Evolutionary conservation across 345 rosid genomes (phyloP), one percentile per base, ranked within the genome.

Genomic region (Abelmoschus esculentus): DNA sequence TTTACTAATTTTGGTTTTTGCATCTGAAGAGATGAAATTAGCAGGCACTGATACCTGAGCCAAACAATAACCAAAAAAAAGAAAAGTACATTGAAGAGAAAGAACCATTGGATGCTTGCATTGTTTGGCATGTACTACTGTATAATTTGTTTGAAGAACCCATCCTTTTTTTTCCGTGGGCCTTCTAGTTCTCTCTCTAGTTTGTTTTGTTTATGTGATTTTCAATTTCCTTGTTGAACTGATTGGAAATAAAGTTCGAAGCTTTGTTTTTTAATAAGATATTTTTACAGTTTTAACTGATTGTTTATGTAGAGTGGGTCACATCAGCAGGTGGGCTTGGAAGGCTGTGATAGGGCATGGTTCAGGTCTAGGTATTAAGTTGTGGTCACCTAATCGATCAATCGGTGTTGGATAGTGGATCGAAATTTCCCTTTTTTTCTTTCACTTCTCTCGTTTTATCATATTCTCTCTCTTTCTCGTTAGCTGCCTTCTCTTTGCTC

Each of bases 271-370:
- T 29, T 28, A 26, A 53, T 13, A 11, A 60, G n/a, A 63, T 63
- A 19, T 64, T 80, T 79, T 77, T 73, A 80, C 89, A 78, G 89
- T 78, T 78, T 85, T 75, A 80, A 89, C 98, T 89, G 86, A 76
- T 71, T 81, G 98, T 89, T 83, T 77, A 80, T 86, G 81, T 76
- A 17, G 74, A 86, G 96, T 93, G 92, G 97, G 98, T 90, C 98
- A 90, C 97, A 90, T 90, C 96, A 90, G 82, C 97, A 87, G 95
- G 92, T 90, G 90, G 82, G 71, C 61, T 74, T 58, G 42, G 44
- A 5, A 66, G 75, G 80, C 44, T 74, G 67, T 77, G 73, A 78
- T 83, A 80, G 81, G 77, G 78, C 80, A 72, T 78, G 70, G 53
- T 69, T 82, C 78, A 83, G 85, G 86, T 81, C 76, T 86, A 82